Evolutionary conservation across 805 yeast genomes (phyloP), one percentile per base, ranked within the genome.

Genomic region (Zygoascus ofunaensis): DNA sequence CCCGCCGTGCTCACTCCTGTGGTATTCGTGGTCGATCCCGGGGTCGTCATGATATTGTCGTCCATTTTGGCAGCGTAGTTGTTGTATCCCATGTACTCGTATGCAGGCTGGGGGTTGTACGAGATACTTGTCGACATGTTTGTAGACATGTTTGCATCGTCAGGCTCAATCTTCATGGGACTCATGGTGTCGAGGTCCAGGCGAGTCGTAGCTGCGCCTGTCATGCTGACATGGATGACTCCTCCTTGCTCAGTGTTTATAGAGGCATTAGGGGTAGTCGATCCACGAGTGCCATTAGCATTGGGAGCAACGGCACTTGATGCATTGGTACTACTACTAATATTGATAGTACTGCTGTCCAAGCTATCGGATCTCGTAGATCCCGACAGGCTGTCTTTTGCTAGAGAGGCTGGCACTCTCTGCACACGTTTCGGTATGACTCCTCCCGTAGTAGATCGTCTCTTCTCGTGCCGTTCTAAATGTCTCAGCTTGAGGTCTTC

Each of bases 401-500:
- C 30, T 26, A 26, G 12, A 26, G 30, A 12, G 12, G 10, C 30
- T 26, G 30, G 30, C 10, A 12, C 12, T 26, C 12, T 26, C 30
- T 26, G 30, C 30, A 26, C 19, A n/a, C 41, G 30, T 37, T 37
- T 37, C 4, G 41, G 41, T 24, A 37, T 37, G 30, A 37, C 33
- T n/a, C 41, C 41, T 15, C 41, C 41, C 18, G 39, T 36, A 18
- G 41, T 37, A 12, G 41, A n/a, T 37, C 33, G 18, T 8, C 50
- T 43, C 40, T 49, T 47, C 24, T 55, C 51, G 37, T 62, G 67
- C 2, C 68, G 56, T 41, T 61, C 60, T 15, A 58, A 21, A 47
- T 63, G 67, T 19, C 67, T 51, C 8, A 44, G 46, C n/a, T 53
- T 50, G 24, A 63, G 48, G 39, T 63, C 67, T 33, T 62, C 64